Base-by-base conservation (phyloP, 495 filamentous ascomycete genomes). In the Filosporella fistucella region DNA sequence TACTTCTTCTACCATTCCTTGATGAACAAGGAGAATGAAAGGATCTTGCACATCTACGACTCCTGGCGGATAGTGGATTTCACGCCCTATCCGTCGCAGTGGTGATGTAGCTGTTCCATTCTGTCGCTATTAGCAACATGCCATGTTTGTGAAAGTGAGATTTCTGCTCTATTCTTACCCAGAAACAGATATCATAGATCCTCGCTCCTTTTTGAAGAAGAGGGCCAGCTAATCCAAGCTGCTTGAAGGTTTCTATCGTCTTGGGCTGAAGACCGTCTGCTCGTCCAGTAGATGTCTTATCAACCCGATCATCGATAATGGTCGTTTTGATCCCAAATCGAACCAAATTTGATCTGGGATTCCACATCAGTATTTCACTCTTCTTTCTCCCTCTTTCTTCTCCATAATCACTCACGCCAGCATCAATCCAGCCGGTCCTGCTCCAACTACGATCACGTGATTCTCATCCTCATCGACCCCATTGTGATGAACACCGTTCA, bases 151-250 rank as follows among this genome's bases (percentile, higher is more conserved):
- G 20, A 38, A 13, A 22, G 16, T 2, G 23, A 3, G 35, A 22
- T 38, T n/a, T 21, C 35, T 38, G 35, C n/a, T 14, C 13, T 25
- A 3, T 7, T 0, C 80, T 80, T 62, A 80, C 74, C 84, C 84
- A 88, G 55, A 85, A 87, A 21, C 76, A 68, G 51, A 87, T 87
- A 52, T 88, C 83, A 58, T 81, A 85, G 14, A 88, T 74, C 21
- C 75, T 77, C 13, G 78, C 82, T 3, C 76, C 83, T 49, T 77
- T 75, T 42, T 73, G 71, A 34, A 87, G 56, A 28, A 87, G 55
- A 3, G 75, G 65, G 42, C 82, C 80, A 18, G 80, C 78, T n/a
- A 89, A 67, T 14, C 80, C 67, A 62, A 88, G 75, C 61, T 87
- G 83, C 39, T 76, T 72, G 51, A 85, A 65, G 4, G 78, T 82